A percentile compares a stretch with the other conserved stretches of the same genome.
These are phyloP conservation scores for Entomortierella beljakovae DNA, from an alignment of 192 early-diverging fungal species.

Conservation along the genomic window DNA sequence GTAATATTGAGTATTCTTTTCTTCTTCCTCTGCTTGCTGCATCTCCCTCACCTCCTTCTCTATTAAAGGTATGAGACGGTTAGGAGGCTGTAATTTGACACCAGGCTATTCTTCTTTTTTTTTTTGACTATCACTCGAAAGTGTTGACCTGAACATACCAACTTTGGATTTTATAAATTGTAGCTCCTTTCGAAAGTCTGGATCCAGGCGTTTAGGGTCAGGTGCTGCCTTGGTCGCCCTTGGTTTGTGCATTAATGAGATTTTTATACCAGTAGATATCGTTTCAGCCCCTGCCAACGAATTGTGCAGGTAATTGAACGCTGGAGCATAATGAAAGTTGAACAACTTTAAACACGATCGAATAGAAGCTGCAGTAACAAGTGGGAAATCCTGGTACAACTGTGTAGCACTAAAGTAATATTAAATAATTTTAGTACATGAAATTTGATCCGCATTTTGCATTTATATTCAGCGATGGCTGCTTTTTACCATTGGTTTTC, in stretches of 20 bases:
- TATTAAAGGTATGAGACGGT: too few species aligned
- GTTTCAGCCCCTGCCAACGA: conserved; percentile 4
- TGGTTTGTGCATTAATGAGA: background rate
- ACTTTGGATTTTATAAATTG: conserved; percentile 15
- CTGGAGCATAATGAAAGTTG: conserved; percentile 23
- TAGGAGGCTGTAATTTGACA: too few species aligned
- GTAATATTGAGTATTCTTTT: conserved; percentile 22
- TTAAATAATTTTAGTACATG: background rate
- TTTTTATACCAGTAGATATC: background rate
- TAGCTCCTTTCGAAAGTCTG: conserved; percentile 26
- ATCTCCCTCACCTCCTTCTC: conserved; percentile 23
- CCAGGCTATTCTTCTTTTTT: background rate
- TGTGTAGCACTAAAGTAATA: conserved; percentile 18
- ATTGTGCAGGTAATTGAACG: conserved; percentile 26
- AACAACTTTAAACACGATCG: conserved; percentile 5
- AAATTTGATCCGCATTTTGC: background rate
- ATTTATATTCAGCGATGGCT: too few species aligned
- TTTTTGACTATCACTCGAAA: background rate
- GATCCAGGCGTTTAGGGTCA: background rate
- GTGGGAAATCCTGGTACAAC: conserved; percentile 46
- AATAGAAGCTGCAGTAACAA: conserved; percentile 16
- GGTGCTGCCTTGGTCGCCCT: background rate
- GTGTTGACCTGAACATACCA: conserved; percentile 5
- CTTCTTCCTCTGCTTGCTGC: conserved; percentile 19
- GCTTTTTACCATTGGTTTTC: conserved; percentile 17